Base-by-base conservation (phyloP, 192 early-diverging fungal species). In the Coemansia asiatica region DNA sequence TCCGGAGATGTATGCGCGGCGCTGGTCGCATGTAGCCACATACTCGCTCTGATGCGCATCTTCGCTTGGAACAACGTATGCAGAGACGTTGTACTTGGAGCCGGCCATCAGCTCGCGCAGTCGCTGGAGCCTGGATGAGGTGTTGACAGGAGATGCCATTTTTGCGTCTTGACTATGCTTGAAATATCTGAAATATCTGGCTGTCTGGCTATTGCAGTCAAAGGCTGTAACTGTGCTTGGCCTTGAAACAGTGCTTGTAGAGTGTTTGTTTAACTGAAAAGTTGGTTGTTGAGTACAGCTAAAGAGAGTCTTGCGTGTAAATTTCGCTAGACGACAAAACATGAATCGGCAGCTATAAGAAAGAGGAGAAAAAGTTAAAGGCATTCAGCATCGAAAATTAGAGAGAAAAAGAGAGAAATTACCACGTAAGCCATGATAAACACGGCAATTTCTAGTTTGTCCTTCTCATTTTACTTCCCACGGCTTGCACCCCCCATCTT, bases 11-110 rank as follows among this genome's bases (percentile, higher is more conserved):
- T 85, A 98, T 27, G 84, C 82, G 28, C 97, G 91, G 19, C 97
- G 89, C 60, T 85, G 88, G 69, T 98, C 95, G 75, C 90, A 90
- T 21, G 83, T 84, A 25, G 94, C 93, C 67, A 95, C 91, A 66
- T 98, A 98, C 85, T 97, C 95, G 81, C 92, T 94, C 92, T 96
- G 94, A 83, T 98, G 96, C 7, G 96, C 92, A 75, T 99, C 97
- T 75, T 97, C 97, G 61, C 90, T 89, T 48, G 97, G 97, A 26
- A 97, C 84, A 64, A 97, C 85, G 76, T 87, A 88, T 31, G 84
- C 85, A 8, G 73, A 63, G n/a, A 88, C 66, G 63, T 84, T 86
- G 83, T 83, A 61, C 67, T 69, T 64, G 46, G 77, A 47, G 57
- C 61, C 76, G 55, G 66, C 63, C 87, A 91, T 88, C 53, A 88